Base-by-base conservation (phyloP, 441 rosid genomes). In the Euphorbia celastroides region DNA sequence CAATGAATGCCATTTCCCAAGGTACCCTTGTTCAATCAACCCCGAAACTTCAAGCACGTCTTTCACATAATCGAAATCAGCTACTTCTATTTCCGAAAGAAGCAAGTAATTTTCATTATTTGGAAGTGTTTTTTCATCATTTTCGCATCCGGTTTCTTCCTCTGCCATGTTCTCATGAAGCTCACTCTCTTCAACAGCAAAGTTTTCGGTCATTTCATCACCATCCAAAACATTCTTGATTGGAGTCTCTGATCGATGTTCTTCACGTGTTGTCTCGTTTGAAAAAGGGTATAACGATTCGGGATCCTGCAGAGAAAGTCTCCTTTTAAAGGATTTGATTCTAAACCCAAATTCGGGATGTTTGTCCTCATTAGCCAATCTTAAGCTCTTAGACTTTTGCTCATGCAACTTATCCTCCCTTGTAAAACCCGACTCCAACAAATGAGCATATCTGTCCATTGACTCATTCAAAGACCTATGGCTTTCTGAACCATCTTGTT, bases 231-330 rank as follows among this genome's bases (percentile, higher is more conserved):
- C 42, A 69, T 46, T 66, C 55, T 38, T 71, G 13, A 51, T 26
- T 32, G 62, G 70, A 72, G 57, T 69, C 42, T 67, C 79, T 16
- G 79, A 75, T 51, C 56, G 34, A 50, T 78, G 34, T 44, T 61
- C 68, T 31, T 77, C 80, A 20, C 57, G 59, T 31, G 86, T 75
- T 3, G 75, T 64, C 65, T 85, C 93, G 3, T 70, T 73, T 19
- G 88, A 60, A 64, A 86, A 72, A 52, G 85, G 81, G 72, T 70
- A 70, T 22, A 87, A 73, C 52, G 83, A 82, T 38, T 86, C 96
- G 28, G 85, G 82, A 67, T 89, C 91, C 22, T 97, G 84, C 70
- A 91, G 70, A 51, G 99, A 91, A 28, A 88, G 88, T 70, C 89
- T 74, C 72, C 99, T 80, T 70, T 83, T 77, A 75, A 80, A 84